Evolutionary conservation across 352 stramenopile species (phyloP).

Genomic region (Phytopythium vexans): DNA sequence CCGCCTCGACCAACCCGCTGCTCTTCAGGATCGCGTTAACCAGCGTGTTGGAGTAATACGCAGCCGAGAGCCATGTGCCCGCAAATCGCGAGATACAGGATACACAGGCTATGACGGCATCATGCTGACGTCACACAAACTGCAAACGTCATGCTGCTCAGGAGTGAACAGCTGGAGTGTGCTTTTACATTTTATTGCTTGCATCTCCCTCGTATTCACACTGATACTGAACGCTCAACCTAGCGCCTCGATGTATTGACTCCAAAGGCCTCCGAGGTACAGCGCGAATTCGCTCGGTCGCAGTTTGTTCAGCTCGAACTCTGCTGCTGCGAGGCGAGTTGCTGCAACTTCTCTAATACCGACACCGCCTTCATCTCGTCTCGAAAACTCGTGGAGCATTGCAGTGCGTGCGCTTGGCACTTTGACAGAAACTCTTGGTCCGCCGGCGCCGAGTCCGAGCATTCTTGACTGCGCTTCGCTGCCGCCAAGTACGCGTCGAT

Average conservation of each 20-base stretch:
- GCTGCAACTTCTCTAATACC: slow-evolving; percentile 17
- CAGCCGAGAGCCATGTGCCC: too few relatives aligned
- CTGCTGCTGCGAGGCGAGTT: slow-evolving; percentile 19
- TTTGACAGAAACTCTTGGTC: not conserved
- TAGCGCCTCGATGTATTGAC: not conserved
- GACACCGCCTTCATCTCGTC: slow-evolving; percentile 18
- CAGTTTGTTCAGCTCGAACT: not conserved
- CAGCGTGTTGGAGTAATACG: too few relatives aligned
- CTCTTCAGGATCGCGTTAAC: too few relatives aligned
- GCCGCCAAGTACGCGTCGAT: slow-evolving; percentile 51
- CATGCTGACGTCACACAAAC: too few relatives aligned
- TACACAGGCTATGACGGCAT: too few relatives aligned
- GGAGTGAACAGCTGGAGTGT: too few relatives aligned
- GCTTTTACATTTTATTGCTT: too few relatives aligned
- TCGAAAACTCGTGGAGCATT: slow-evolving; percentile 23
- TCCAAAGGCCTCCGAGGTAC: not conserved
- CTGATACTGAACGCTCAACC: too few relatives aligned
- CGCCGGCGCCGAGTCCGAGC: not conserved
- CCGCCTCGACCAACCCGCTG: too few relatives aligned
- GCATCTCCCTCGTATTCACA: too few relatives aligned
- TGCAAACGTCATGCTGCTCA: too few relatives aligned
- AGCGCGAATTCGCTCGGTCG: not conserved
- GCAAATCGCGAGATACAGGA: too few relatives aligned
- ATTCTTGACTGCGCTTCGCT: slow-evolving; percentile 13
- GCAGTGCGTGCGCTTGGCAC: slow-evolving; percentile 9